Evolutionary conservation across 2,329 filamentous ascomycete species (phyloP).

Genomic region (Venturia asperata): DNA sequence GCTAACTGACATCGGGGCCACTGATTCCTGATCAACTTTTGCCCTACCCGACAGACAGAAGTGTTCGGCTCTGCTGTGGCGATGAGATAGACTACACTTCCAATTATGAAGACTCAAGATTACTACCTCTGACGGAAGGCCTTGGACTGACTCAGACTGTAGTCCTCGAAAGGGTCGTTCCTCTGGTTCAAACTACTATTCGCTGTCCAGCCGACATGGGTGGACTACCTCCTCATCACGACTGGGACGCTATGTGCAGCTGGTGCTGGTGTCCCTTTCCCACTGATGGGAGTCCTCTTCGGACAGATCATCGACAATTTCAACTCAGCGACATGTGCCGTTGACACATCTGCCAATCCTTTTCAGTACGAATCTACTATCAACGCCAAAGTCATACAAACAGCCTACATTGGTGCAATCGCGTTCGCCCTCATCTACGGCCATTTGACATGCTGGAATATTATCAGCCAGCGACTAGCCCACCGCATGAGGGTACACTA

Average conservation of each 20-base stretch:
- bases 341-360: conserved; percentile 24
- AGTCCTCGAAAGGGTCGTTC: neutral
- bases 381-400: conserved; percentile 51
- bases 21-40: neutral
- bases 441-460: conserved; percentile 57
- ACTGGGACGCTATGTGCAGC: conserved; percentile 42
- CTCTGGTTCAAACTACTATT: conserved; percentile 16
- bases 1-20: neutral
- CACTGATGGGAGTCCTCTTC: conserved; percentile 57
- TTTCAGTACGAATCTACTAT: conserved; percentile 37
- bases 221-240: conserved; percentile 30
- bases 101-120: neutral
- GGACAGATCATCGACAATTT: conserved; percentile 57
- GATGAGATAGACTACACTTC: neutral
- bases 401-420: conserved; percentile 58
- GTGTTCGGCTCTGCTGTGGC: neutral
- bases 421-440: conserved; percentile 58
- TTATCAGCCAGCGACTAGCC: conserved; percentile 57
- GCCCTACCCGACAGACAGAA: neutral
- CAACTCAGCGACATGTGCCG: conserved; percentile 49
- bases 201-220: conserved; percentile 18
- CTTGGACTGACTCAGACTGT: neutral
- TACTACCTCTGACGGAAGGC: neutral
- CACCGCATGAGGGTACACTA: conserved; percentile 56
- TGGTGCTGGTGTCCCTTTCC: conserved; percentile 54